Base-by-base conservation (phyloP, 1,284 basidiomycete species). In the Salmacisia buchloeana region DNA sequence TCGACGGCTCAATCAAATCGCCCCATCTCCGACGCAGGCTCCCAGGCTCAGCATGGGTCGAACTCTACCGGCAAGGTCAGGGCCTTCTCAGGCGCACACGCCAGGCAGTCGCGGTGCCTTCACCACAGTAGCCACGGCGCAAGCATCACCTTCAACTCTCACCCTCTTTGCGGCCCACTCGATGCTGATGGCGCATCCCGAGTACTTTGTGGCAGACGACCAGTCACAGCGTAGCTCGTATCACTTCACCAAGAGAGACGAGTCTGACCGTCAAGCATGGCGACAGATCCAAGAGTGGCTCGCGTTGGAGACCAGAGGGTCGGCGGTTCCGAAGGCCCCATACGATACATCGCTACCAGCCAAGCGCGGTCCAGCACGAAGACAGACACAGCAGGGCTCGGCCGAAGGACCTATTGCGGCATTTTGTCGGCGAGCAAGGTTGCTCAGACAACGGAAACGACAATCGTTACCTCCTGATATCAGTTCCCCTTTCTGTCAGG, bases 221-320 rank as follows among this genome's bases (percentile, higher is more conserved):
- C 78, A 81, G 34, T 81, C 83, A 38, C 90, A 90, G 79, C 82
- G 86, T 45, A 72, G 81, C 13, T 83, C 82, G 2, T 86, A 87
- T 58, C 81, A 75, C 0, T 92, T 94, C 81, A 77, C 84, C 38
- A 85, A 94, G 39, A 86, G 92, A 2, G 89, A 90, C 1, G 79
- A 82, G 33, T 81, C 82, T 0, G 86, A 91, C 41, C 81, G 90
- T 1, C 72, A 84, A 21, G 84, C 84, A 41, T 78, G 92, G 29
- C 62, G 83, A n/a, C 76, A 72, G 0, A 86, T 92, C 2, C 79
- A 79, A 15, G 71, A 81, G 1, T 86, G 90, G 86, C 81, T 85
- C 15, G 80, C 82, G n/a, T n/a, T 23, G 73, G 72, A 33, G 49
- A 54, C 15, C 27, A 54, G n/a, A n/a, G n/a, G n/a, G n/a, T n/a